Conservation (phyloP, 352 stramenopile species). For the Globisporangium viniferum region DNA sequence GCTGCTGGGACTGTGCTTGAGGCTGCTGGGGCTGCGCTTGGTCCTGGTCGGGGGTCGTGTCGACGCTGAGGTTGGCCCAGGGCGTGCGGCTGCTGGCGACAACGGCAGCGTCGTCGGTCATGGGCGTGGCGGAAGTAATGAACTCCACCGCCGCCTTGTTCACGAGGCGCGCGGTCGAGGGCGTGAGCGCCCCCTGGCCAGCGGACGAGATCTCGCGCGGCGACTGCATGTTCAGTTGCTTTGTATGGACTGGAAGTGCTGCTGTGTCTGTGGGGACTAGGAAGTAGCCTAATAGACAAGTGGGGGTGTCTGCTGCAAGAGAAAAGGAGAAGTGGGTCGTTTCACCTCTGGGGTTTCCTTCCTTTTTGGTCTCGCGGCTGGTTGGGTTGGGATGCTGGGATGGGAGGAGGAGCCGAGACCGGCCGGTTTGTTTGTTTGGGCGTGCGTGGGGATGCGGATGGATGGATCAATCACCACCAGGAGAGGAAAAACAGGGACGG, state of each 20-base stretch:
- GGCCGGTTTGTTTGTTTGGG: neutral
- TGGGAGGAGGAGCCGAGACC: neutral
- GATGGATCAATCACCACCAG: neutral
- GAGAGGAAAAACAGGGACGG: neutral
- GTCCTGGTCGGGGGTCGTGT: slow-evolving; percentile 31
- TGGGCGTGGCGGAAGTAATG: slow-evolving; percentile 18
- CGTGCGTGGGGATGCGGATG: neutral
- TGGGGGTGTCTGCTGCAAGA: neutral
- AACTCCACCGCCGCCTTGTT: slow-evolving; percentile 34
- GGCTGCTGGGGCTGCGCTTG: slow-evolving; percentile 18
- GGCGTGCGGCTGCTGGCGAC: slow-evolving; percentile 35
- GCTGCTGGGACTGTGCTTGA: slow-evolving; percentile 18
- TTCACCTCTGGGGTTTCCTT: neutral
- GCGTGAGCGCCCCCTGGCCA: slow-evolving; percentile 60
- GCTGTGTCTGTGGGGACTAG: neutral
- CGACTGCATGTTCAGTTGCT: slow-evolving; percentile 16
- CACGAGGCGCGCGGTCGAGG: slow-evolving; percentile 53
- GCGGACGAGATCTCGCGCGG: slow-evolving; percentile 75
- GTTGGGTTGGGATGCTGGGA: neutral
- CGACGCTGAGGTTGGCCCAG: slow-evolving; percentile 74
- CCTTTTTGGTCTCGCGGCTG: neutral
- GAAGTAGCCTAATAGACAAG: neutral
- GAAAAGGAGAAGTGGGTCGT: slow-evolving; percentile 6
- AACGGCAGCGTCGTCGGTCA: neutral
- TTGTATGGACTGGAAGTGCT: neutral